Conservation (phyloP, 805 yeast genomes). For the Nakazawaea anatomiae region DNA sequence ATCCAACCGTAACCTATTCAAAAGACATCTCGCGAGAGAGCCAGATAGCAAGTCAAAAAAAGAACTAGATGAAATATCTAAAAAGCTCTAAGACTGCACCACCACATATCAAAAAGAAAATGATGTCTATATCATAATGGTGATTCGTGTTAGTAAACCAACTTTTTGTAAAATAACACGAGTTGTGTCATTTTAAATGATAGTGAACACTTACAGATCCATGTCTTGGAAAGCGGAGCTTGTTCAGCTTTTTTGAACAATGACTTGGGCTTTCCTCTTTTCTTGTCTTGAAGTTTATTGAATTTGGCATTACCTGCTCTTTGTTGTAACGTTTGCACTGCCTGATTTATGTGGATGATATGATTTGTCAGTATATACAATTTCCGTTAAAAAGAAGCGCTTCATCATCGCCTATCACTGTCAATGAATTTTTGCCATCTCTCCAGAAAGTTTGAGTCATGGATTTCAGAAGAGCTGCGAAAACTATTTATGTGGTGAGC, state of each 20-base stretch:
- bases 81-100: constrained; percentile 75
- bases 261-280: constrained; percentile 65
- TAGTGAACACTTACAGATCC: constrained; percentile 48
- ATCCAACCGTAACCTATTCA: neutral
- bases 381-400: too few relatives aligned
- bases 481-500: too few relatives aligned
- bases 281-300: constrained; percentile 64
- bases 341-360: constrained; percentile 27
- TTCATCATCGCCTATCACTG: too few relatives aligned
- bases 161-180: neutral
- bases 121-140: constrained; percentile 19
- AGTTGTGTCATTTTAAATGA: neutral
- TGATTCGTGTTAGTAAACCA: neutral
- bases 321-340: constrained; percentile 80
- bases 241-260: constrained; percentile 29
- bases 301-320: constrained; percentile 82
- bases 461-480: too few relatives aligned
- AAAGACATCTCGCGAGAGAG: too few relatives aligned
- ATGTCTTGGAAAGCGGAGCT: constrained; percentile 53
- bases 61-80: constrained; percentile 41
- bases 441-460: too few relatives aligned
- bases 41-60: too few relatives aligned
- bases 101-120: constrained; percentile 66
- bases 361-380: neutral
- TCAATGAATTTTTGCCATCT: too few relatives aligned